Percentiles rank a stretch among this genome's conserved stretches.
phyloP scores from a whole-genome alignment of 2,329 filamentous ascomycete genomes.

The Cercospora brassicicola region DNA sequence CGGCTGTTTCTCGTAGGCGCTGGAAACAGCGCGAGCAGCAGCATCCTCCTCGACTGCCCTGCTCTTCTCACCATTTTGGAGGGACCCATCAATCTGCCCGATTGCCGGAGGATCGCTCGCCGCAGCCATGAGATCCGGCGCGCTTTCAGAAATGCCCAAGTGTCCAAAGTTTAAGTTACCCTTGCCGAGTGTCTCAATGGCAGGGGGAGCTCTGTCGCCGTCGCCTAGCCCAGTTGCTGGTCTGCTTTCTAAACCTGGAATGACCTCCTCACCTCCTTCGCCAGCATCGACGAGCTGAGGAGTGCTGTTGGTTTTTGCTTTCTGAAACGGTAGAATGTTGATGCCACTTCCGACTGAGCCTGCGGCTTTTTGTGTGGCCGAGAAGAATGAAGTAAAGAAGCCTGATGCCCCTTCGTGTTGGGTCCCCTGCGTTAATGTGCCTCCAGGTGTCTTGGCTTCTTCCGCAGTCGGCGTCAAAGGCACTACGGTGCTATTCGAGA shows the following conservation, averaged over 20 bases:
- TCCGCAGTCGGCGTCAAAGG: constrained; percentile 78
- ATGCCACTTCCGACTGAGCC: constrained; percentile 73
- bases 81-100: constrained; percentile 11
- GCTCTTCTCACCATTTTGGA: constrained; percentile 51
- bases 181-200: constrained; percentile 83
- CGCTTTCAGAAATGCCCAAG: constrained; percentile 67
- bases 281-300: constrained; percentile 22
- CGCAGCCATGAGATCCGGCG: constrained; percentile 60
- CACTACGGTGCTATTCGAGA: constrained; percentile 71
- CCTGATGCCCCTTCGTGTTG: constrained; percentile 50
- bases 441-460: constrained; percentile 60
- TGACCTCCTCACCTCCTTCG: constrained; percentile 45
- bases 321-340: constrained; percentile 55
- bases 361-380: constrained; percentile 88
- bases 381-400: constrained; percentile 93
- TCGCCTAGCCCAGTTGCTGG: constrained; percentile 46
- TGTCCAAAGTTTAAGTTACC: constrained; percentile 89
- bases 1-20: constrained; percentile 55
- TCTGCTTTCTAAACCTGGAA: constrained; percentile 34
- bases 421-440: constrained; percentile 51
- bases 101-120: constrained; percentile 30
- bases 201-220: constrained; percentile 63
- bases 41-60: constrained; percentile 61
- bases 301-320: constrained; percentile 42
- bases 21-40: constrained; percentile 61